Evolutionary conservation across 176 grass and related monocot species (phyloP), one percentile per base, ranked within the genome.

Genomic region (Triticum turgidum): DNA sequence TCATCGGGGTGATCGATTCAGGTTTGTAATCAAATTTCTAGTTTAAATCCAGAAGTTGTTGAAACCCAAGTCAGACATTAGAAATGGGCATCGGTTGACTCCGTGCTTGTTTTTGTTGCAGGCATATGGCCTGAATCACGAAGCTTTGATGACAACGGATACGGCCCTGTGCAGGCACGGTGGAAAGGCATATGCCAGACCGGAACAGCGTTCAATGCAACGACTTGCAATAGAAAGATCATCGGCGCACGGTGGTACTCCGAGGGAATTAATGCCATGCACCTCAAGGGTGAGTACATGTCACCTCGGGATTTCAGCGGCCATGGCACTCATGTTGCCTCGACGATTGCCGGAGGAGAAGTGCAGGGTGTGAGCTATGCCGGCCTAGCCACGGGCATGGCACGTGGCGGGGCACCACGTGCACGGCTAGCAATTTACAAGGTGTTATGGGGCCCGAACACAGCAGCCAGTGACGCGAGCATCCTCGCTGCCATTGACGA

Each of bases 211-310:
- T 59, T 59, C 56, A 59, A 59, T 59, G 56, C 56, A 21, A 3
- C 56, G 7, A 59, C 20, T 21, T 75, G 72, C 12, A 75, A 49
- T 11, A 39, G 72, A 9, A 75, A 75, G 41, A 75, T 75, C 72
- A 75, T 75, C 12, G 72, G 72, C 21, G 72, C 72, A 45, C 42
- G 72, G 11, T 75, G 72, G 72, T 75, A 75, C 56, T 59, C 56
- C 2, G 22, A 44, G 9, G 25, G 12, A 75, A 15, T 14, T 27
- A 12, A 15, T 5, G 22, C 11, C n/a, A 29, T 8, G 42, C 1
- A 44, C 38, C 42, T 75, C 13, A 44, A 75, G 41, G 6, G 42
- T 0, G 6, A 75, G 5, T 75, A 75, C 12, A 49, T 39, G 72
- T 51, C 72, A 0, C 39, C 72, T 7, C 42, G 72, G 12, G 72